phyloP scores from a whole-genome alignment of 2,329 filamentous ascomycete species.

The Xylariaceae sp. region DNA sequence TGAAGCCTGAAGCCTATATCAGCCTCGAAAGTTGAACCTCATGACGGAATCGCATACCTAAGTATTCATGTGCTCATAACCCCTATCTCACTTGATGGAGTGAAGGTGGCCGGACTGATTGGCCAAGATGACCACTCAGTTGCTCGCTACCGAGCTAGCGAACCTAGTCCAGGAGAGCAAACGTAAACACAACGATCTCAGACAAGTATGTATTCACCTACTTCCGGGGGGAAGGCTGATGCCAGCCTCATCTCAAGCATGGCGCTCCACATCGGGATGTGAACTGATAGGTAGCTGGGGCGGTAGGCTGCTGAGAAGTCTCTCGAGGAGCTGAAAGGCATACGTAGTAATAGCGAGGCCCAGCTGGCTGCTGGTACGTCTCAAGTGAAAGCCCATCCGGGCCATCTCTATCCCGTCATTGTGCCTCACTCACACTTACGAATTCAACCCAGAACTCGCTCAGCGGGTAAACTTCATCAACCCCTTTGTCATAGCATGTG shows the following conservation, averaged over 20 bases:
- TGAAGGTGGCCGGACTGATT: slow-evolving; percentile 17
- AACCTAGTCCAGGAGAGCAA: slow-evolving; percentile 95
- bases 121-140: slow-evolving; percentile 78
- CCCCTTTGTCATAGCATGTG: slow-evolving; percentile 89
- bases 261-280: too few species aligned
- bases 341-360: slow-evolving; percentile 69
- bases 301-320: slow-evolving; percentile 96
- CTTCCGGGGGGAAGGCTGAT: background rate
- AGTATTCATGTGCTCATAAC: background rate
- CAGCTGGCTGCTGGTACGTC: slow-evolving; percentile 64
- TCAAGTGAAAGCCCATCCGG: slow-evolving; percentile 4
- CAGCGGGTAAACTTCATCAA: slow-evolving; percentile 80
- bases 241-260: background rate
- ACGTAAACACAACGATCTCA: slow-evolving; percentile 84
- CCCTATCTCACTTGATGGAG: slow-evolving; percentile 9
- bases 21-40: too few species aligned
- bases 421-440: too few species aligned
- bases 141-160: slow-evolving; percentile 79
- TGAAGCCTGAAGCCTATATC: too few species aligned
- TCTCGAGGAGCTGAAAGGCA: slow-evolving; percentile 75
- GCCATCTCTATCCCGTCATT: too few species aligned
- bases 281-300: too few species aligned
- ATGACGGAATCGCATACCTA: background rate
- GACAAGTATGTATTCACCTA: slow-evolving; percentile 53
- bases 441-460: slow-evolving; percentile 63